phyloP scores from a whole-genome alignment of 169 alveolate species.

The Plasmodium gonderi region DNA sequence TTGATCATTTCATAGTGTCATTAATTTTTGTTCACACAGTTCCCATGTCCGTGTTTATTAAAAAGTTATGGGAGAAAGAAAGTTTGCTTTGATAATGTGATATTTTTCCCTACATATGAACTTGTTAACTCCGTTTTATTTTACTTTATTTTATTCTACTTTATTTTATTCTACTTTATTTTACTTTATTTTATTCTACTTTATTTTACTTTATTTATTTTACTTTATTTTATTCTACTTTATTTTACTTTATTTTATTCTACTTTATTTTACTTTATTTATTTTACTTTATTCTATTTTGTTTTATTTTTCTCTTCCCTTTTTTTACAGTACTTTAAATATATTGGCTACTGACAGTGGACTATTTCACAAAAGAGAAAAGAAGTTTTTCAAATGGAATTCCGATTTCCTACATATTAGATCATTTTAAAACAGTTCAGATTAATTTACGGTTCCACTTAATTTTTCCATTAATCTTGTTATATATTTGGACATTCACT shows the following conservation, averaged over 20 bases:
- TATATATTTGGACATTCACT: not conserved
- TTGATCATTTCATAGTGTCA: constrained; percentile 8
- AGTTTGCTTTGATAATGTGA: not conserved
- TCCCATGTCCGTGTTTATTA: no score
- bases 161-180: no score
- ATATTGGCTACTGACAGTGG: constrained; percentile 46
- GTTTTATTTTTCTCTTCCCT: constrained; percentile 3
- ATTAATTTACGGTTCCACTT: not conserved
- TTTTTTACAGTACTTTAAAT: constrained; percentile 41
- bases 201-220: constrained; percentile 7
- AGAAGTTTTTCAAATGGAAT: not conserved
- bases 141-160: not conserved
- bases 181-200: no score
- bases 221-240: not conserved
- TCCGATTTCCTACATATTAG: not conserved
- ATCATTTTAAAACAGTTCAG: not conserved
- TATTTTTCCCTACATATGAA: not conserved
- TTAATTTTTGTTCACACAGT: no score
- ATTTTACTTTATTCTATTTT: no score
- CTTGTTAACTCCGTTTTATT: not conserved
- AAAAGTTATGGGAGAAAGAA: no score
- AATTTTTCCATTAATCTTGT: not conserved
- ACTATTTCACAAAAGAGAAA: not conserved
- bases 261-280: not conserved
- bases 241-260: not conserved